Evolutionary conservation across 73 alveolate species (phyloP), one percentile per base, ranked within the genome.

Genomic region (Paramecium caudatum): DNA sequence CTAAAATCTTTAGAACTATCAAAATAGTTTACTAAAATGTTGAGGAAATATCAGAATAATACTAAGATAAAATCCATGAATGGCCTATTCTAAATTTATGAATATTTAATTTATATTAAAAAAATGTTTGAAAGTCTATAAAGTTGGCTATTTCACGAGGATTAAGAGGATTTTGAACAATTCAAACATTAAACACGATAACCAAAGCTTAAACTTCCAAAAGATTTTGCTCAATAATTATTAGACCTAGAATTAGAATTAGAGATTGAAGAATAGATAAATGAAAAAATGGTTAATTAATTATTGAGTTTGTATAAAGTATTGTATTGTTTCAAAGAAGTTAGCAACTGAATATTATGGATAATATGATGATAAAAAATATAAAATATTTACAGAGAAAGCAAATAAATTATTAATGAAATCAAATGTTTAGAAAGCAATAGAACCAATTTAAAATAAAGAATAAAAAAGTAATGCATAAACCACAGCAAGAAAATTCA

Each of bases 121-220:
- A 65, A 33, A 33, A 65, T 65, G 49, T 65, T 65, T 33, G 83
- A 65, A n/a, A 65, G 82, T 21, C 17, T 65, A 33, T 32, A 65
- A 27, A 65, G 34, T 12, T 65, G 83, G 83, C 30, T 65, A 10
- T 65, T 65, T 65, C 83, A 65, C 34, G 83, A 65, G 10, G 83
- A 65, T 3, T 50, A 50, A 50, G 32, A 16, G 15, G 83, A 65
- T 0, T 65, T 65, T 17, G 83, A 65, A 23, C n/a, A 13, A 65
- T 65, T 65, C 34, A 65, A 65, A 65, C 8, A 30, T 32, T 16
- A 25, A 3, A 9, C 49, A 36, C 27, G 34, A 27, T 33, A 65
- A 65, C 83, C 83, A 15, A 65, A 65, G 16, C 17, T 65, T 16
- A 65, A 43, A 65, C 34, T 65, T 30, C 83, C 83, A 7, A 16